Base-by-base conservation (phyloP, 345 rosid genomes). In the Eucalyptus caleyi region DNA sequence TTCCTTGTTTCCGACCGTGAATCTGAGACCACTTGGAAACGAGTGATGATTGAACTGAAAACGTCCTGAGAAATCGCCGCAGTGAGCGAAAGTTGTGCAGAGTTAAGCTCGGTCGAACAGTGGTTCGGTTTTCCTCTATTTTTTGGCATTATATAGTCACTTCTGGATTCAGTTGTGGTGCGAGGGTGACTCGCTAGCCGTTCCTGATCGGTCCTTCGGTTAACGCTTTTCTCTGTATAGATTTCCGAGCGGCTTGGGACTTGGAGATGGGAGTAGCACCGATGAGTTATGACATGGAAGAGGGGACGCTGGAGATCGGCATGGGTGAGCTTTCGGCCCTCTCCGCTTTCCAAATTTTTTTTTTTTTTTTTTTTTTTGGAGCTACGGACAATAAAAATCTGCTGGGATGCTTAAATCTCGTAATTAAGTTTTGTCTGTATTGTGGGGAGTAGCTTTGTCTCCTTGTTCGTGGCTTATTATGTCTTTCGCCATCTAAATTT, bases 271-370 rank as follows among this genome's bases (percentile, higher is more conserved):
- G 91, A 50, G 90, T 80, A 51, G 91, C 89, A 44, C 54, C 88
- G 62, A 91, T 94, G 90, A 92, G 56, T 69, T 80, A 51, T 83
- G 94, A 92, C 86, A 90, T 93, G 96, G 99, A 96, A 89, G 96
- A 92, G 88, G 99, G 94, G 88, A 92, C 96, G 40, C 95, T 96
- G 27, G 97, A 95, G 95, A 91, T 97, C 89, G 98, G 98, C 91
- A 96, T 97, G 98, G 98, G 98, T 97, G 88, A 88, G 96, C 40
- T 65, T 51, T 30, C n/a, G n/a, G n/a, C n/a, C n/a, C n/a, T 65
- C 72, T 50, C 11, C 1, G n/a, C 27, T 65, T 50, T 37, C 27
- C 3, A 1, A 49, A 4, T 47, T 47, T 45, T 45, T 59, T 50
- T 18, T 34, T 34, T 34, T 26, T 9, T 59, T 26, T 13, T 5